Evolutionary conservation across 441 rosid genomes (phyloP).

Genomic region (Euphorbia schlechtendalii): DNA sequence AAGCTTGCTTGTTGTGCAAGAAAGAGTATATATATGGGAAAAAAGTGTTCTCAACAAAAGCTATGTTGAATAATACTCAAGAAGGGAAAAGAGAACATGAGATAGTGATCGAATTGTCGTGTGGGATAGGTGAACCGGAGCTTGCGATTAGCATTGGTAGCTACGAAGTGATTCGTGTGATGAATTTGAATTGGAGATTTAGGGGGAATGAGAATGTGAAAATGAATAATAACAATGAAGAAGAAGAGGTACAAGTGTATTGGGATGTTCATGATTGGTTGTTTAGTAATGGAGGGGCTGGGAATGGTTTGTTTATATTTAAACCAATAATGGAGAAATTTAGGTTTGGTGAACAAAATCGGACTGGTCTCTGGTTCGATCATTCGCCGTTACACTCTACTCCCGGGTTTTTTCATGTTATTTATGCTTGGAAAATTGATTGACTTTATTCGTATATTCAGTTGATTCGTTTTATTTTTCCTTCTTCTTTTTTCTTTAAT

Average conservation of each 20-base stretch:
- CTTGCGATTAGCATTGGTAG: conserved; percentile 71
- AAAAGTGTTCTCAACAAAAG: conserved; percentile 49
- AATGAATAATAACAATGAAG: conserved; percentile 20
- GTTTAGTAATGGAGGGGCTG: conserved; percentile 33
- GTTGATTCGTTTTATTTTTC: no score
- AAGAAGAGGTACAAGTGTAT: conserved; percentile 38
- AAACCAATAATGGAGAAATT: conserved; percentile 29
- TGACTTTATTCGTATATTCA: background rate
- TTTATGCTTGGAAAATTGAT: conserved; percentile 58
- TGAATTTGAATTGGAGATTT: conserved; percentile 73
- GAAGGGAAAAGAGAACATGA: conserved; percentile 39
- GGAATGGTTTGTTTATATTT: conserved; percentile 57
- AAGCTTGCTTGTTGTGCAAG: conserved; percentile 61
- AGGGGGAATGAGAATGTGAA: conserved; percentile 67
- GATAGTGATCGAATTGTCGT: conserved; percentile 50
- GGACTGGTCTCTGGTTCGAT: conserved; percentile 8
- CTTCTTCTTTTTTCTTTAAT: no score
- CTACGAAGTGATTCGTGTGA: conserved; percentile 36
- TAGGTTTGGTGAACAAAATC: background rate
- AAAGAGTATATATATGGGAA: conserved; percentile 62
- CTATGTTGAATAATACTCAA: conserved; percentile 27
- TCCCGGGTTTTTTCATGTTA: conserved; percentile 44
- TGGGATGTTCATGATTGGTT: conserved; percentile 91
- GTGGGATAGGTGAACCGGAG: conserved; percentile 59
- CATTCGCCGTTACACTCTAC: conserved; percentile 15